phyloP scores from a whole-genome alignment of 169 alveolate species.

The Babesia bigemina region DNA sequence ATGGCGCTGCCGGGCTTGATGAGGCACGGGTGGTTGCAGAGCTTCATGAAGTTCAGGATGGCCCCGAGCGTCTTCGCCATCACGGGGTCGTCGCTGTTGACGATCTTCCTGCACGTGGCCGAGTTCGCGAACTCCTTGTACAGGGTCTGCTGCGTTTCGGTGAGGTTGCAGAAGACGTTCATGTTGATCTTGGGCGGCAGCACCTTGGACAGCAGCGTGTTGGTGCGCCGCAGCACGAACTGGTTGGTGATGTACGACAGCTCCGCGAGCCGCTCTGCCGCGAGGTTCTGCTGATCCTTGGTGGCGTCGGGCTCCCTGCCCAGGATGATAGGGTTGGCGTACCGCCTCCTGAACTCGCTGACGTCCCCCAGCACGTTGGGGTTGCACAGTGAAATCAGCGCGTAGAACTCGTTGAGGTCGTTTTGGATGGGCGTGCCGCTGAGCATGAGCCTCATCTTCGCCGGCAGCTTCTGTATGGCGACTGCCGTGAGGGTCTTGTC shows the following conservation, averaged over 20 bases:
- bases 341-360: constrained; percentile 72
- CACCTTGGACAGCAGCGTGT: constrained; percentile 85
- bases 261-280: constrained; percentile 84
- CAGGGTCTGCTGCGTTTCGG: constrained; percentile 82
- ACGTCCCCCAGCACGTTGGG: constrained; percentile 88
- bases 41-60: constrained; percentile 83
- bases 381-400: constrained; percentile 86
- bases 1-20: constrained; percentile 30
- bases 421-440: constrained; percentile 91
- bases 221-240: constrained; percentile 88
- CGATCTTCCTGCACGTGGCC: constrained; percentile 47
- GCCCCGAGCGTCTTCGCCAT: constrained; percentile 77
- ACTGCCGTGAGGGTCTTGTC: constrained; percentile 89
- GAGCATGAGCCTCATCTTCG: constrained; percentile 86
- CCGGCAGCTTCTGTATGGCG: constrained; percentile 85
- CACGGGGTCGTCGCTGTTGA: constrained; percentile 49
- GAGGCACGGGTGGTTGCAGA: constrained; percentile 87
- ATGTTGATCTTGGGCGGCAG: constrained; percentile 87
- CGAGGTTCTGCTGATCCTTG: constrained; percentile 83
- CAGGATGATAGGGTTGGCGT: constrained; percentile 84
- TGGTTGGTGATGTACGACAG: constrained; percentile 87
- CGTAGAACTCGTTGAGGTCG: constrained; percentile 87
- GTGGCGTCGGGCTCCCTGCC: constrained; percentile 92
- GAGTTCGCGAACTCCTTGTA: constrained; percentile 73
- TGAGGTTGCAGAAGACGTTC: constrained; percentile 85